phyloP scores from a whole-genome alignment of 2,329 filamentous ascomycete genomes.

The Pyricularia grisea region DNA sequence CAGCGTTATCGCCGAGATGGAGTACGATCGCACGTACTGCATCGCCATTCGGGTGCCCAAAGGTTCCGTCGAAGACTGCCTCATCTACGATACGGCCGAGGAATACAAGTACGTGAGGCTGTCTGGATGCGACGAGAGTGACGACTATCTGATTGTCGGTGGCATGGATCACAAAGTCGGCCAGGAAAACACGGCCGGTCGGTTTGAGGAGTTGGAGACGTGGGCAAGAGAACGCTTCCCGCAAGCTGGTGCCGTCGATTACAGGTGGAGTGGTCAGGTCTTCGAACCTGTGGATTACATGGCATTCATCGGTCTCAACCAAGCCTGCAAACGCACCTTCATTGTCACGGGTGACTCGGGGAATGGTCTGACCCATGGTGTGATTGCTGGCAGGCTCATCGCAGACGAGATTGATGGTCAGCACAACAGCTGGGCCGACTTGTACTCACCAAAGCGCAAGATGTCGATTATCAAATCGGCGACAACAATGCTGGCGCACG shows the following conservation, averaged over 20 bases:
- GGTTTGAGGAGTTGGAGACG: constrained; percentile 39
- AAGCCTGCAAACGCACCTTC: constrained; percentile 39
- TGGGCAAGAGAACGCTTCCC: constrained; percentile 46
- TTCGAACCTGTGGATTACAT: constrained; percentile 45
- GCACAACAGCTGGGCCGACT: constrained; percentile 35
- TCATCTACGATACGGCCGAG: constrained; percentile 45
- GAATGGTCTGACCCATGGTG: constrained; percentile 46
- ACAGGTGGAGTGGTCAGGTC: constrained; percentile 48
- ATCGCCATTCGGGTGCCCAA: constrained; percentile 45
- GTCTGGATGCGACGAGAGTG: constrained; percentile 39
- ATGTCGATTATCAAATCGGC: constrained; percentile 32
- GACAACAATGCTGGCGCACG: constrained; percentile 36
- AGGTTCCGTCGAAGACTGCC: constrained; percentile 39
- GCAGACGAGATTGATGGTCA: constrained; percentile 41
- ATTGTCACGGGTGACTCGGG: constrained; percentile 48
- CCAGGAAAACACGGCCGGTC: constrained; percentile 32
- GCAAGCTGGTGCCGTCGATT: constrained; percentile 37
- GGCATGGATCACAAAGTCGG: constrained; percentile 52
- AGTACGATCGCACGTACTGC: constrained; percentile 44
- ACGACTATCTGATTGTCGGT: constrained; percentile 47
- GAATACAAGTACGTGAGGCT: constrained; percentile 46
- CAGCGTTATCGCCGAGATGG: constrained; percentile 40
- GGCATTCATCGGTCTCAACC: constrained; percentile 46
- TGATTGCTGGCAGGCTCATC: constrained; percentile 40
- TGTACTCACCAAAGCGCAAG: constrained; percentile 41